Percentiles rank a stretch among this genome's conserved stretches.
phyloP scores from a whole-genome alignment of 371 early-diverging fungal genomes.

The Apophysomyces variabilis region DNA sequence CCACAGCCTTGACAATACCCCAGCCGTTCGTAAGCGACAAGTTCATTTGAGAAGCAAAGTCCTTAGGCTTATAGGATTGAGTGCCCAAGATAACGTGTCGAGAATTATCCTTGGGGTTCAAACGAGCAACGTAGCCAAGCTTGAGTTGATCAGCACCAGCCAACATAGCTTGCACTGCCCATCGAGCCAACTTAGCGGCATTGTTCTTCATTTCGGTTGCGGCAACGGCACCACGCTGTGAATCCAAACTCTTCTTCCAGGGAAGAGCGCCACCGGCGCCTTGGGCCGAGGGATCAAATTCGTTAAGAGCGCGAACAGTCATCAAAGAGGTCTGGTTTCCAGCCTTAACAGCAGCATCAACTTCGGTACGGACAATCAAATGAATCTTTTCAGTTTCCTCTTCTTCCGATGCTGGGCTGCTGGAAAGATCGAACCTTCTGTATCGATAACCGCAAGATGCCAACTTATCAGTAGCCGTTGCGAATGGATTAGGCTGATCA shows the following conservation, averaged over 20 bases:
- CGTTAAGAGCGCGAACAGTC: slow-evolving; percentile 84
- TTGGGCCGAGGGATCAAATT: slow-evolving; percentile 88
- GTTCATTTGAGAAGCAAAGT: slow-evolving; percentile 92
- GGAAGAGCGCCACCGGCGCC: slow-evolving; percentile 90
- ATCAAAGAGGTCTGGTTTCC: slow-evolving; percentile 68
- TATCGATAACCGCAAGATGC: slow-evolving; percentile 90
- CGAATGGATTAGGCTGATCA: slow-evolving; percentile 82
- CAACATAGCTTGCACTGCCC: slow-evolving; percentile 92
- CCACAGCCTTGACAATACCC: slow-evolving; percentile 95
- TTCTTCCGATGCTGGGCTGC: slow-evolving; percentile 28
- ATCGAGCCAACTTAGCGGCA: slow-evolving; percentile 92
- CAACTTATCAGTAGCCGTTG: slow-evolving; percentile 56
- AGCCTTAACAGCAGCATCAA: slow-evolving; percentile 82
- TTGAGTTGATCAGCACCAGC: slow-evolving; percentile 91
- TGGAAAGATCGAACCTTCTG: slow-evolving; percentile 73
- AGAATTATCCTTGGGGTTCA: slow-evolving; percentile 77
- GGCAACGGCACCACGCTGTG: slow-evolving; percentile 95
- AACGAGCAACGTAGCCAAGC: slow-evolving; percentile 87
- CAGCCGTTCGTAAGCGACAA: slow-evolving; percentile 84
- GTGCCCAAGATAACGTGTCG: slow-evolving; percentile 88
- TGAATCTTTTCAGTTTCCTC: slow-evolving; percentile 52
- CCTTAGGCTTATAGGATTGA: slow-evolving; percentile 86
- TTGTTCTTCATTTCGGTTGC: slow-evolving; percentile 98
- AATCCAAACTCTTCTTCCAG: slow-evolving; percentile 95
- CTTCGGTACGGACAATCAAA: slow-evolving; percentile 88